These are phyloP conservation scores for Fomitopsis palustris DNA, from an alignment of 1,284 basidiomycete genomes.

Conservation along the genomic window DNA sequence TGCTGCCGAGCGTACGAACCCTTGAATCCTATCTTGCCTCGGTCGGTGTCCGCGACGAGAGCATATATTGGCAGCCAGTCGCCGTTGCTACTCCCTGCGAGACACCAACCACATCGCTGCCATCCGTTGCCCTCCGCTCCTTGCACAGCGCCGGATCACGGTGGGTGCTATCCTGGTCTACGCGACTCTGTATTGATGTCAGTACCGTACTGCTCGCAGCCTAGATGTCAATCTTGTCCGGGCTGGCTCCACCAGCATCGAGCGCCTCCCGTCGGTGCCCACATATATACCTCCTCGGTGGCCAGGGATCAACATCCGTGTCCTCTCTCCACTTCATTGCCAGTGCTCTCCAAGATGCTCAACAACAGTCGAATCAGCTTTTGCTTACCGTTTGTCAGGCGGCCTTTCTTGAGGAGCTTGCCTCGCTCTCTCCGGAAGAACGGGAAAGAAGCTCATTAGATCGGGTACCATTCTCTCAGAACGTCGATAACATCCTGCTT, in stretches of 20 bases:
- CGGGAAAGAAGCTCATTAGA: constrained; percentile 35
- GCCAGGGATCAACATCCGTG: constrained; percentile 46
- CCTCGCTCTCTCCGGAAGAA: constrained; percentile 36
- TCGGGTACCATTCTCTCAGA: constrained; percentile 34
- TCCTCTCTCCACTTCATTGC: constrained; percentile 32
- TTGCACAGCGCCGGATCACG: not conserved
- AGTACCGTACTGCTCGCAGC: not conserved
- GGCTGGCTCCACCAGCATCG: not conserved
- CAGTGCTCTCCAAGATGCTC: constrained; percentile 38
- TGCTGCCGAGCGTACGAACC: not conserved
- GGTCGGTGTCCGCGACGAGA: not conserved
- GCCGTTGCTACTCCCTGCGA: not conserved
- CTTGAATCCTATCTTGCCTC: not conserved
- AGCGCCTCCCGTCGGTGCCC: not conserved
- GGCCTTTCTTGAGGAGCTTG: constrained; percentile 46
- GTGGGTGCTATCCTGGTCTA: not conserved
- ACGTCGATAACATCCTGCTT: constrained; percentile 36
- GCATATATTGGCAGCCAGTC: not conserved
- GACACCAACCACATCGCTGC: not conserved
- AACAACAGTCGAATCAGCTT: constrained; percentile 34
- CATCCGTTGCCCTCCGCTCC: not conserved
- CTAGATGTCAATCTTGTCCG: not conserved
- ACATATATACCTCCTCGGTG: constrained; percentile 44
- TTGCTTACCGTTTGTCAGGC: constrained; percentile 47
- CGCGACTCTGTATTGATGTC: not conserved